Percentiles rank a stretch among this genome's conserved stretches.
phyloP scores from a whole-genome alignment of 1,284 basidiomycete genomes.

The Pseudozyma tsukubaensis region DNA sequence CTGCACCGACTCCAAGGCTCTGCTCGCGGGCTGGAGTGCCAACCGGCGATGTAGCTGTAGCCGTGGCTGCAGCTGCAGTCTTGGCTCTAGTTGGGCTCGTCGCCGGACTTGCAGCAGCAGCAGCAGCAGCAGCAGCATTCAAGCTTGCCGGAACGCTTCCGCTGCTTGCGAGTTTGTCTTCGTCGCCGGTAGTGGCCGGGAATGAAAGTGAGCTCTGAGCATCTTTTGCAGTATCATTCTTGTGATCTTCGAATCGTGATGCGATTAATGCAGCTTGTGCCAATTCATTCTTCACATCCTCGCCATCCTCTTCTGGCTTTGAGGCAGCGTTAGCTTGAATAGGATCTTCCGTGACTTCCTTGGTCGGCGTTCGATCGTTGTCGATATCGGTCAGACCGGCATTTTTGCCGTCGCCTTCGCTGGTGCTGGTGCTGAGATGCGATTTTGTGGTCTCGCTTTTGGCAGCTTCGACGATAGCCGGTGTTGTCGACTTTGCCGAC shows the following conservation, averaged over 20 bases:
- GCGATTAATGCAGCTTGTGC: conserved; percentile 36
- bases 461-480: too few species aligned
- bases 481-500: too few species aligned
- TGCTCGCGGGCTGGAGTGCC: not conserved
- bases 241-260: conserved; percentile 24
- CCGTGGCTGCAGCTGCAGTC: not conserved
- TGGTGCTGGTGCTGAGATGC: not conserved
- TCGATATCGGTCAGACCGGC: not conserved
- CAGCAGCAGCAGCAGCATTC: not conserved
- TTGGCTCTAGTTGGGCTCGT: not conserved
- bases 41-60: conserved; percentile 9
- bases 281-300: conserved; percentile 15
- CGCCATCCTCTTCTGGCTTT: conserved; percentile 4
- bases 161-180: not conserved
- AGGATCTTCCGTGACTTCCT: conserved; percentile 17
- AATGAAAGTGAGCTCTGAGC: not conserved
- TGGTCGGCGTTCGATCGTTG: conserved; percentile 10
- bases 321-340: not conserved
- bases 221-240: conserved; percentile 1
- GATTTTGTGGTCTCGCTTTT: not conserved
- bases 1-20: conserved; percentile 4
- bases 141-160: not conserved
- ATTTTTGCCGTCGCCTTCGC: not conserved
- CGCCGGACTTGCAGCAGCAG: not conserved
- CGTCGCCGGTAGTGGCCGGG: not conserved